Percentiles rank a stretch among this genome's conserved stretches.
These are phyloP conservation scores for Hanseniaspora pseudoguilliermondii DNA, from an alignment of 805 yeast species.

Conservation along the genomic window DNA sequence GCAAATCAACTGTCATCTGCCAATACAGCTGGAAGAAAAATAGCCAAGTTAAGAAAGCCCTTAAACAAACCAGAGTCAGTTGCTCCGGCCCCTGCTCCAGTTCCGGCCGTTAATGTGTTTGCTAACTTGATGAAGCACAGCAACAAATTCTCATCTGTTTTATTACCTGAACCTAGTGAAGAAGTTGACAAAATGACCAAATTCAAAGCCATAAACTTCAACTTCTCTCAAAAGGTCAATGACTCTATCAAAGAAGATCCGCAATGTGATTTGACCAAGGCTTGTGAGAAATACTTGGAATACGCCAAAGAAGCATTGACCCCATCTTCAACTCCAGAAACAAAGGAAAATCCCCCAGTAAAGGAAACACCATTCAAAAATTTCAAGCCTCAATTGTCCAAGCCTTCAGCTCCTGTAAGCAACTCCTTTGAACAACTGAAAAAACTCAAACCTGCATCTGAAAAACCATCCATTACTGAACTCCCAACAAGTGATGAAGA, in stretches of 20 bases:
- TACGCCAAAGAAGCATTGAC: constrained; percentile 23
- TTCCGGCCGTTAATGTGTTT: constrained; percentile 7
- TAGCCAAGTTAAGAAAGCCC: constrained; percentile 41
- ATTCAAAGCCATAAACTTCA: constrained; percentile 53
- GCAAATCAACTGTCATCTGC: constrained; percentile 39
- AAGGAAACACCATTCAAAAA: constrained; percentile 8
- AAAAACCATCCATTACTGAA: constrained; percentile 30
- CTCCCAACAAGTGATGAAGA: constrained; percentile 30
- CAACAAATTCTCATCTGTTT: not conserved
- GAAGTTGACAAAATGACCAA: constrained; percentile 33
- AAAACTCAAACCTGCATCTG: constrained; percentile 22
- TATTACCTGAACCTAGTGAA: not conserved
- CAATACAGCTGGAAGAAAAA: constrained; percentile 57
- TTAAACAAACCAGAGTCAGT: constrained; percentile 12
- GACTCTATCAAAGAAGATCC: constrained; percentile 33
- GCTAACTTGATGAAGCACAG: not conserved
- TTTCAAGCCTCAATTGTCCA: constrained; percentile 13
- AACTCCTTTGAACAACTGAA: constrained; percentile 5
- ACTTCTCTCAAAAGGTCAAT: constrained; percentile 39
- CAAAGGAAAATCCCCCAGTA: not conserved
- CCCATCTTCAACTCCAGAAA: not conserved
- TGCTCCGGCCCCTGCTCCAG: constrained; percentile 9
- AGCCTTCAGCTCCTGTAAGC: constrained; percentile 14
- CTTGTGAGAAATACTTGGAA: constrained; percentile 45
- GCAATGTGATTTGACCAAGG: constrained; percentile 42